Conservation (phyloP, 768 basidiomycete species). For the Guyanaporus albipodus region DNA sequence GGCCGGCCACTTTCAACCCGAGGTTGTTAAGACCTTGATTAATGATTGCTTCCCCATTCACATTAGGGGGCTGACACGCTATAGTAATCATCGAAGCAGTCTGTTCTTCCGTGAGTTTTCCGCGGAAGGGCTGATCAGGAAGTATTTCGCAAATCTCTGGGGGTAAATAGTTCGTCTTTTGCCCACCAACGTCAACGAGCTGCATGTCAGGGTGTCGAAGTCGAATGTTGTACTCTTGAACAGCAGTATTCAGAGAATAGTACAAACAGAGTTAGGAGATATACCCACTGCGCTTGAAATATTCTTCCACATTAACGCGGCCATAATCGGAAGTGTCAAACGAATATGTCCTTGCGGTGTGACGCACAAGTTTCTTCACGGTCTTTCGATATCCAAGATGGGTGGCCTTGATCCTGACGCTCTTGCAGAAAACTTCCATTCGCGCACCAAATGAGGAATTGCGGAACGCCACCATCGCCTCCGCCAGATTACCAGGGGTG, state of each 20-base stretch:
- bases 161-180: constrained; percentile 41
- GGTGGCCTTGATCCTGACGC: constrained; percentile 59
- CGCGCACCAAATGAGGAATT: constrained; percentile 57
- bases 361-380: constrained; percentile 49
- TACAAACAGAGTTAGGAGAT: background rate
- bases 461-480: constrained; percentile 39
- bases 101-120: constrained; percentile 54
- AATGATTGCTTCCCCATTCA: constrained; percentile 45
- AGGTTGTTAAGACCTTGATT: constrained; percentile 40
- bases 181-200: constrained; percentile 47
- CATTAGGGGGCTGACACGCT: constrained; percentile 47
- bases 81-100: constrained; percentile 48
- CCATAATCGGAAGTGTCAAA: constrained; percentile 41
- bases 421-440: constrained; percentile 55
- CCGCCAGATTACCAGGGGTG: constrained; percentile 40
- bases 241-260: background rate
- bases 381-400: constrained; percentile 78
- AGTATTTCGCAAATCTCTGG: constrained; percentile 50
- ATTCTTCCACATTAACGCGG: constrained; percentile 43
- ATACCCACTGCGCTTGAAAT: constrained; percentile 45
- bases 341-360: constrained; percentile 36
- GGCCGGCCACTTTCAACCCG: constrained; percentile 35
- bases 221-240: constrained; percentile 40
- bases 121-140: constrained; percentile 38
- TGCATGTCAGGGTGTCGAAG: constrained; percentile 40